Evolutionary conservation across 116 monocot genomes (phyloP).

Genomic region (Cymodocea nodosa): DNA sequence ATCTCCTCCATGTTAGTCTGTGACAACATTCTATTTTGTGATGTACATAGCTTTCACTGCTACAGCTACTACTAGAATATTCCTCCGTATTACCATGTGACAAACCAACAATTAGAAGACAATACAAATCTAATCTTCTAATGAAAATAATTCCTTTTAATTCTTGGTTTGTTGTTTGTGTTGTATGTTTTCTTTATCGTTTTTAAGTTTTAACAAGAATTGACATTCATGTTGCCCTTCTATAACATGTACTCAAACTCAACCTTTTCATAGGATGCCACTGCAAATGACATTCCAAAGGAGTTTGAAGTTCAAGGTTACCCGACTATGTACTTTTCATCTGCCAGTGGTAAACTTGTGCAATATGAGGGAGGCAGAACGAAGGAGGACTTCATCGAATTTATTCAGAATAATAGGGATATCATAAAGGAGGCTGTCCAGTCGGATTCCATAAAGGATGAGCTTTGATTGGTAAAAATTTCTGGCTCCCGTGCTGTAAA

Average conservation of each 20-base stretch:
- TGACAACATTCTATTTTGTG: too few relatives aligned
- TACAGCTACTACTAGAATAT: too few relatives aligned
- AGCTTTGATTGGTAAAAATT: slow-evolving; percentile 9
- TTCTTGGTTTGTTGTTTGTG: too few relatives aligned
- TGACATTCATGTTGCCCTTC: not conserved
- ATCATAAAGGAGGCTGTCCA: slow-evolving; percentile 15
- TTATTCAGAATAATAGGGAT: slow-evolving; percentile 39
- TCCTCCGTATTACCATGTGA: too few relatives aligned
- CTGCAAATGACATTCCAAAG: slow-evolving; percentile 71
- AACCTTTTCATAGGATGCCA: slow-evolving; percentile 37
- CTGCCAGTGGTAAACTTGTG: slow-evolving; percentile 58
- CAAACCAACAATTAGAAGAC: too few relatives aligned
- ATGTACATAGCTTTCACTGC: too few relatives aligned
- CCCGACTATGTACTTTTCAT: slow-evolving; percentile 72
- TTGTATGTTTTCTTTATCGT: too few relatives aligned
- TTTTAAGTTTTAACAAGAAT: too few relatives aligned
- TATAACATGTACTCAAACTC: not conserved
- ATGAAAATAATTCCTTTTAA: too few relatives aligned
- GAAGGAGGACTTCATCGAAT: slow-evolving; percentile 57
- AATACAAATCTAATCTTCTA: too few relatives aligned
- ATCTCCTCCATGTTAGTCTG: too few relatives aligned
- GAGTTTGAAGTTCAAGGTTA: slow-evolving; percentile 62
- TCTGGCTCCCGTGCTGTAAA: not conserved
- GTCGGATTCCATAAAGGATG: slow-evolving; percentile 32
- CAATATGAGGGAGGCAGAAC: slow-evolving; percentile 63